Base-by-base conservation (phyloP, 345 rosid genomes). In the Dovyalis caffra region DNA sequence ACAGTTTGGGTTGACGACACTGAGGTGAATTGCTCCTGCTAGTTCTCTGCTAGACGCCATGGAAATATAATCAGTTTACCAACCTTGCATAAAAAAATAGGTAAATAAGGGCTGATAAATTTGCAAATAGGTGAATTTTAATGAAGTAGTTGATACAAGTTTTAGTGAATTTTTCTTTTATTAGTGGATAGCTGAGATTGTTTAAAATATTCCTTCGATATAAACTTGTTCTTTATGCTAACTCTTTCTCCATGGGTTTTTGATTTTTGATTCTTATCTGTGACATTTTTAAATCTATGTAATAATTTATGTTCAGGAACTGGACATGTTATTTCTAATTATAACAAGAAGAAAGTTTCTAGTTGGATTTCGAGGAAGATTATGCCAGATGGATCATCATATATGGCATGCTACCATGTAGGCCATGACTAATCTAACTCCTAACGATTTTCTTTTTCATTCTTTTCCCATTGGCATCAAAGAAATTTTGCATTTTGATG, bases 1-100 rank as follows among this genome's bases (percentile, higher is more conserved):
- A 70, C 92, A 29, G 92, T 87, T 71, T 85, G 88, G 87, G 85
- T 87, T 57, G 83, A 90, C 67, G 58, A 77, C 35, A 25, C 81
- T 15, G 95, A 90, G 95, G 92, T 90, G 51, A 71, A 67, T 66
- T 31, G 49, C 78, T 58, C 31, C 57, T 76, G 35, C 64, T 47
- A 37, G 25, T 33, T 61, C 14, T 75, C 40, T 43, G 43, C 64
- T 75, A n/a, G 65, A 35, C n/a, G n/a, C 69, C 35, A 53, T 33
- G 23, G 62, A 65, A 72, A 5, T 29, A 56, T 20, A 37, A n/a
- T 37, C 45, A 23, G n/a, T 38, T 63, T 66, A 28, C 64, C 43
- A 31, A 66, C 29, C 1, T 69, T 71, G 62, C 43, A 20, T 47
- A 21, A 32, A 51, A 49, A 29, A 58, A 9, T 51, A 31, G 33